Conservation (phyloP, 331 rosid species). For the Erythrophleum ivorense region DNA sequence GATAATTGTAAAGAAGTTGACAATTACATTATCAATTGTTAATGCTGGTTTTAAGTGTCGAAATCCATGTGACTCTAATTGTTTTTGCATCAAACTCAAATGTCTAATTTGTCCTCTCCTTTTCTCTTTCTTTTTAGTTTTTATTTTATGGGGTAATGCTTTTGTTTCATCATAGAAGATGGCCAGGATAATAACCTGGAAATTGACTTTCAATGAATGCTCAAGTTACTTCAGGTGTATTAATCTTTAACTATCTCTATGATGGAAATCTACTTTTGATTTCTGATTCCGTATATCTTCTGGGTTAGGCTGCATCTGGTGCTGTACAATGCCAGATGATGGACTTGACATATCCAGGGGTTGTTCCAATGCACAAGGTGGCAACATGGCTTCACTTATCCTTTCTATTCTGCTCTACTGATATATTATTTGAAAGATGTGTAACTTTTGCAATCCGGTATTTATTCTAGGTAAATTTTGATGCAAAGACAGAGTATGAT, state of each 20-base stretch:
- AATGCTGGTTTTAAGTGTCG: not conserved
- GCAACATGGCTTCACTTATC: conserved; percentile 28
- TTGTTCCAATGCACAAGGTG: conserved; percentile 99
- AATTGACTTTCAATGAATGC: conserved; percentile 12
- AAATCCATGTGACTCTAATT: not conserved
- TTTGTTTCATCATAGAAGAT: not conserved
- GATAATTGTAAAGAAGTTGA: not conserved
- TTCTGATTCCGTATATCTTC: conserved; percentile 31
- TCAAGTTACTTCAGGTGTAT: not conserved
- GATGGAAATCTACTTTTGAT: conserved; percentile 31
- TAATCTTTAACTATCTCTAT: conserved; percentile 5
- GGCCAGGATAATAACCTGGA: not conserved
- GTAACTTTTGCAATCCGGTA: conserved; percentile 26
- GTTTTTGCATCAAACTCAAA: conserved; percentile 6
- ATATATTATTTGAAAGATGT: conserved; percentile 10
- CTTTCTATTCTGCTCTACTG: conserved; percentile 25
- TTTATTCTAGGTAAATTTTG: conserved; percentile 81
- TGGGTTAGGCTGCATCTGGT: conserved; percentile 95
- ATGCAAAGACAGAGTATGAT: conserved; percentile 95
- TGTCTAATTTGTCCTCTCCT: not conserved
- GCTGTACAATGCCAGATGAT: conserved; percentile 99
- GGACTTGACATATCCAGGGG: conserved; percentile 96
- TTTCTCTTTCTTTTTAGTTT: too few species aligned
- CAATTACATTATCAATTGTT: not conserved
- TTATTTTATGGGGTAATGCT: not conserved